A percentile compares a stretch with the other conserved stretches of the same genome.
phyloP scores from a whole-genome alignment of 306 rosid species.

The Senna tora region DNA sequence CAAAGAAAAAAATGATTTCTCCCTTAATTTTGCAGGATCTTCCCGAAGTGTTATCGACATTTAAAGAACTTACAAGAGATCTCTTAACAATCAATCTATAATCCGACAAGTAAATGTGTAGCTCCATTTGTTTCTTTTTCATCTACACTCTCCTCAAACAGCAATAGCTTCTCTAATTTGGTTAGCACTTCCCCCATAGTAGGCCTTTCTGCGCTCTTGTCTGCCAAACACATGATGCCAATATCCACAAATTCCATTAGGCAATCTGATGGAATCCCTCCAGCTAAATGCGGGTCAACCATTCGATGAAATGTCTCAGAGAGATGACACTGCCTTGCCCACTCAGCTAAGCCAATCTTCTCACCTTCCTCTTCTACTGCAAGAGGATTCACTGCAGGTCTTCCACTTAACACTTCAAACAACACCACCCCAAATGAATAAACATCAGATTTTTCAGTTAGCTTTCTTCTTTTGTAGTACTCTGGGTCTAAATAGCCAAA shows the following conservation, averaged over 20 bases:
- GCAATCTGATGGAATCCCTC: conserved; percentile 36
- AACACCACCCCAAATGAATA: conserved; percentile 69
- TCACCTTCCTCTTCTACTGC: conserved; percentile 42
- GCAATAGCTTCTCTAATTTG: conserved; percentile 38
- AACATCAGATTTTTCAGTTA: conserved; percentile 61
- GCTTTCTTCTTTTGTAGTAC: conserved; percentile 42
- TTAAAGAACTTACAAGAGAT: neutral
- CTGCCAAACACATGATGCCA: conserved; percentile 39
- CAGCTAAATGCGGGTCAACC: conserved; percentile 45
- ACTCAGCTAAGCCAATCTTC: conserved; percentile 46
- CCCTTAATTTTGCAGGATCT: neutral
- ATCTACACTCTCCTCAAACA: conserved; percentile 34
- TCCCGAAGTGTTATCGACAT: neutral
- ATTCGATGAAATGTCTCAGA: conserved; percentile 37
- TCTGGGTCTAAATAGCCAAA: conserved; percentile 53
- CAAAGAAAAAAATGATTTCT: neutral
- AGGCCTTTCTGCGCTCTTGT: conserved; percentile 45
- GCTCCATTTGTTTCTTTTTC: conserved; percentile 14
- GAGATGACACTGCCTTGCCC: conserved; percentile 47
- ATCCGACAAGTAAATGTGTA: neutral
- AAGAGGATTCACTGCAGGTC: conserved; percentile 43
- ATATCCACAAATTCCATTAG: conserved; percentile 42
- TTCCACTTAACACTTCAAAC: conserved; percentile 55
- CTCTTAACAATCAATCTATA: neutral
- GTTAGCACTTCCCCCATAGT: conserved; percentile 47